Evolutionary conservation across 192 early-diverging fungal species (phyloP), one percentile per base, ranked within the genome.

Genomic region (Dispira simplex): DNA sequence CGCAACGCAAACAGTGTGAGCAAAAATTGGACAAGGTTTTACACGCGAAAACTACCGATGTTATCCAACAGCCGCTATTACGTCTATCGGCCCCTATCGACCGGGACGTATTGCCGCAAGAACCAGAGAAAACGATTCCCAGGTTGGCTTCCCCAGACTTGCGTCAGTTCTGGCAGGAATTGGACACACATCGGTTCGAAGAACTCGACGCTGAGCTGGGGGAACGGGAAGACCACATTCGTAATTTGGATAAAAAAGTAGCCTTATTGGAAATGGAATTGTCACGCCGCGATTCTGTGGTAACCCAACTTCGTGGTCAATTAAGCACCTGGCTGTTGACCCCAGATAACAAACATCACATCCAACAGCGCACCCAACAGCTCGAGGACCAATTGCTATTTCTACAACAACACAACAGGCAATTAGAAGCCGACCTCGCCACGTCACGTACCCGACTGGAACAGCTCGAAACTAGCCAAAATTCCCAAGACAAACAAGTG

Each of bases 1-100:
- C 20, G 21, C 51, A 53, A 26, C 51, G 51, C 20, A 53, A 26
- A n/a, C 51, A 25, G 18, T 53, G 51, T n/a, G 51, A 53, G 51
- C 51, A 53, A 26, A 20, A 26, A 26, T 53, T 53, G 18, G 51
- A 53, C 18, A 53, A 9, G 51, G 18, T n/a, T 11, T n/a, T 53
- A 26, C 9, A 53, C 10, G 20, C 51, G 21, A 53, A 18, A n/a
- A 39, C 32, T 39, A 25, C 51, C 51, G 51, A 53, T 18, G 51
- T 26, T 25, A 9, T 18, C 10, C 51, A 20, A 3, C 51, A 53
- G 51, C 51, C 51, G 3, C 9, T 53, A 11, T n/a, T 53, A 20
- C 11, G 26, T 20, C 26, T 53, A n/a, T 53, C 51, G 21, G 18
- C 51, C 1, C 51, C 32, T 39, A 39, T 39, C 32, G 6, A 39